These are phyloP conservation scores for Cyclotella sp. DNA, from an alignment of 108 stramenopile species.

Conservation along the genomic window DNA sequence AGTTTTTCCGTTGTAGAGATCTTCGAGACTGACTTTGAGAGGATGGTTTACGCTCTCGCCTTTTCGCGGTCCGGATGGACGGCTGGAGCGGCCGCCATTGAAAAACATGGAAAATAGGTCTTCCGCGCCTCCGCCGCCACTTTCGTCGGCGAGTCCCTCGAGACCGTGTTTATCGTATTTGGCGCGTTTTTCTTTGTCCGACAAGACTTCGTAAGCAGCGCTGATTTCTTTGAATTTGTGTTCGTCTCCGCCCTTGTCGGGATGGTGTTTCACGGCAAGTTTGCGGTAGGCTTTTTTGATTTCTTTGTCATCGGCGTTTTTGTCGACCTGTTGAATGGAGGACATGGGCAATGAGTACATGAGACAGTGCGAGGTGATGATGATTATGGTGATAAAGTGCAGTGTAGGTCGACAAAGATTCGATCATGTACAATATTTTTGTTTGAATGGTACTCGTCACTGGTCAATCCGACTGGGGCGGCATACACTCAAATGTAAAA, in stretches of 20 bases:
- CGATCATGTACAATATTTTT: constrained; percentile 63
- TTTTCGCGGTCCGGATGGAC: constrained; percentile 79
- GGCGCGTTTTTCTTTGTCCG: constrained; percentile 86
- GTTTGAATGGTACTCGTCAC: constrained; percentile 62
- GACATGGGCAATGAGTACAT: neutral
- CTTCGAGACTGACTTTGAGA: constrained; percentile 94
- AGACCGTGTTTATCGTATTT: constrained; percentile 92
- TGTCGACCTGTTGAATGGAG: constrained; percentile 54
- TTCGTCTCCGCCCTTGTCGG: constrained; percentile 93
- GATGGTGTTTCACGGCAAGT: constrained; percentile 86
- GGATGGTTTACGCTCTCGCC: constrained; percentile 95
- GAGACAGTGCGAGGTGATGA: neutral
- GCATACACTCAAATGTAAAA: constrained; percentile 60
- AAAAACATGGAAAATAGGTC: constrained; percentile 98
- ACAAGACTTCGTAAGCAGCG: constrained; percentile 91
- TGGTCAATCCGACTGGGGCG: constrained; percentile 59
- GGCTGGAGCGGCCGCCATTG: constrained; percentile 78
- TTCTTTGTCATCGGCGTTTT: constrained; percentile 74
- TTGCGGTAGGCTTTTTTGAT: constrained; percentile 93
- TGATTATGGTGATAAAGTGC: neutral
- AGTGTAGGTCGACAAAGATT: neutral
- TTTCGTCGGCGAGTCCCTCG: constrained; percentile 81
- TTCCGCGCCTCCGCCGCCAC: constrained; percentile 71
- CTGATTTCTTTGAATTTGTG: constrained; percentile 92
- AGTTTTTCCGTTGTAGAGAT: constrained; percentile 99